Conservation (phyloP, 306 rosid genomes). For the Herpetospermum pedunculosum region DNA sequence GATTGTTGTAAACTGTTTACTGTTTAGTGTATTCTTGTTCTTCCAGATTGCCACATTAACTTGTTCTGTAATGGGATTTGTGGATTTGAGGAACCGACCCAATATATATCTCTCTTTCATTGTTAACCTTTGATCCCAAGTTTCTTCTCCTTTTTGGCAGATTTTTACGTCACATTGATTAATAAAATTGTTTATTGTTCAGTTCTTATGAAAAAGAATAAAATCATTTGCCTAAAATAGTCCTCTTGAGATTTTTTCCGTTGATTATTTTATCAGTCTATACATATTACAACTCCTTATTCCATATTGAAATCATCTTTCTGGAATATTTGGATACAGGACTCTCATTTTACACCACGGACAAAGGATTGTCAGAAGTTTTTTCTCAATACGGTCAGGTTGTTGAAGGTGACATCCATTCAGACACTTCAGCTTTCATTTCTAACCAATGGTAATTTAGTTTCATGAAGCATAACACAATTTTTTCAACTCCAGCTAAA, state of each 20-base stretch:
- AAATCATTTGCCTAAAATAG: not conserved
- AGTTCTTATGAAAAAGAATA: not conserved
- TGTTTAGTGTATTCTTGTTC: not conserved
- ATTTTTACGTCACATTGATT: not conserved
- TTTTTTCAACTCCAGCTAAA: constrained; percentile 44
- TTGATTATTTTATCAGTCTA: not conserved
- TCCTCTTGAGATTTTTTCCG: not conserved
- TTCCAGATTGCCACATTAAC: not conserved
- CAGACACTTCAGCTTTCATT: not conserved
- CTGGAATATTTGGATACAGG: constrained; percentile 31
- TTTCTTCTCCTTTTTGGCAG: not conserved
- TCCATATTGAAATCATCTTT: not conserved
- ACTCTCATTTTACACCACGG: constrained; percentile 57
- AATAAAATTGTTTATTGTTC: not conserved
- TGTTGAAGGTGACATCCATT: constrained; percentile 48
- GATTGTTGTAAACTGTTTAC: not conserved
- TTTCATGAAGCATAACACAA: constrained; percentile 14
- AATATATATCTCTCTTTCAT: not conserved
- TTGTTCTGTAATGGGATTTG: not conserved
- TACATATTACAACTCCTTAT: not conserved
- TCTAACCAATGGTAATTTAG: not conserved
- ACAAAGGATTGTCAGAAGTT: constrained; percentile 58
- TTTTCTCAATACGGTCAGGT: constrained; percentile 78
- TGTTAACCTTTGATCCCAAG: not conserved
- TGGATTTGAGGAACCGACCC: not conserved